Base-by-base conservation (phyloP, 2,329 filamentous ascomycete species). In the Aspergillus japonicus region DNA sequence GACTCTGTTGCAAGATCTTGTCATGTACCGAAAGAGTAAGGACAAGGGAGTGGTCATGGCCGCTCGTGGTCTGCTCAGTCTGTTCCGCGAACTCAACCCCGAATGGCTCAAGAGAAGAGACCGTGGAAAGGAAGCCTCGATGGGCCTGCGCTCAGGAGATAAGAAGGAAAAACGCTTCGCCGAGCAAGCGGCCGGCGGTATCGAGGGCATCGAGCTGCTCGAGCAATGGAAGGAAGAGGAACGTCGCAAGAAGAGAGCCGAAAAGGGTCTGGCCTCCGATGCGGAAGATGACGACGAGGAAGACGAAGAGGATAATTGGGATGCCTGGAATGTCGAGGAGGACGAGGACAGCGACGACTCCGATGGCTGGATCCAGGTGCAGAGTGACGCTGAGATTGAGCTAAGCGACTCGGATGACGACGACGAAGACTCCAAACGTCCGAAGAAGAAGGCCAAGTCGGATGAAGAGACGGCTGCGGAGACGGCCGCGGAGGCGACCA, bases 1-100 rank as follows among this genome's bases (percentile, higher is more conserved):
- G 65, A 96, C 93, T 0, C 79, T 99, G n/a, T 80, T 99, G 31
- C 94, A 99, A 75, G 95, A 99, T 81, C 79, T 99, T 55, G 92
- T 98, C 10, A 90, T 95, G 81, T 98, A 99, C 78, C 87, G 91
- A 62, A 96, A 96, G 81, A 96, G 91, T 73, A 99, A 99, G 74
- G 95, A 99, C 73, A 99, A 98, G 81, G 93, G 94, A 61, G 91
- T 95, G n/a, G 93, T 96, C 85, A 98, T 99, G 95, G 95, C 95
- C 7, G 92, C 94, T 14, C 94, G 95, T 75, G 94, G 95, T 64
- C 81, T 99, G 6, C 81, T 99, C 47, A 92, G 91, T 24, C 82
- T 99, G 5, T 99, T 96, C 80, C 84, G 95, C 67, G 93, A 98
- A 71, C 90, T 96, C 14, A 92, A 89, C 39, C 91, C 95, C 0